These are phyloP conservation scores for Gossypium australe DNA, from an alignment of 345 rosid genomes.

Conservation along the genomic window DNA sequence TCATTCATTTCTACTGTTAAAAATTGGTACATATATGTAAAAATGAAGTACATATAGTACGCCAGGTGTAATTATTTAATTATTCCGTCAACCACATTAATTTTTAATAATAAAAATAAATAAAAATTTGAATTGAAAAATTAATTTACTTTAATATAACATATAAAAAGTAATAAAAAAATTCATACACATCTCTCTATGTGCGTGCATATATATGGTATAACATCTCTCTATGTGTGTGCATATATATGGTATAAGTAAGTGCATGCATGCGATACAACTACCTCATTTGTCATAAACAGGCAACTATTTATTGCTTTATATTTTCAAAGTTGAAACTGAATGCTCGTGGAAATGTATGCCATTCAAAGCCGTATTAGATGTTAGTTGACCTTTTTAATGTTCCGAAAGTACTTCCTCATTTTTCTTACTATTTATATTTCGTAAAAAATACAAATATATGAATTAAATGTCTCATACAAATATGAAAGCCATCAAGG, in stretches of 20 bases:
- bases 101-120: too few species aligned
- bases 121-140: too few species aligned
- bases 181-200: too few species aligned
- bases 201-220: too few species aligned
- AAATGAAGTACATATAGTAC: rapidly evolving
- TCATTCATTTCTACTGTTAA: too few species aligned
- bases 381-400: not conserved
- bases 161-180: too few species aligned
- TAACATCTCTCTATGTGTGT: too few species aligned
- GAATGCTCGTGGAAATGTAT: not conserved
- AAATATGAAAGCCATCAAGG: too few species aligned
- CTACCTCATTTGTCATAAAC: not conserved
- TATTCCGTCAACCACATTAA: rapidly evolving
- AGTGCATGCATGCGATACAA: not conserved
- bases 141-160: too few species aligned
- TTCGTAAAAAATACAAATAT: too few species aligned
- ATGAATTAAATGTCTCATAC: too few species aligned
- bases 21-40: rapidly evolving
- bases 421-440: not conserved
- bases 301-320: not conserved
- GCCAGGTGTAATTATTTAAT: too few species aligned
- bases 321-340: not conserved
- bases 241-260: not conserved
- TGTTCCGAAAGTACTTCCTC: not conserved
- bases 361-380: not conserved